phyloP scores from a whole-genome alignment of 139 green algal genomes.

The Desmodesmus armatus region DNA sequence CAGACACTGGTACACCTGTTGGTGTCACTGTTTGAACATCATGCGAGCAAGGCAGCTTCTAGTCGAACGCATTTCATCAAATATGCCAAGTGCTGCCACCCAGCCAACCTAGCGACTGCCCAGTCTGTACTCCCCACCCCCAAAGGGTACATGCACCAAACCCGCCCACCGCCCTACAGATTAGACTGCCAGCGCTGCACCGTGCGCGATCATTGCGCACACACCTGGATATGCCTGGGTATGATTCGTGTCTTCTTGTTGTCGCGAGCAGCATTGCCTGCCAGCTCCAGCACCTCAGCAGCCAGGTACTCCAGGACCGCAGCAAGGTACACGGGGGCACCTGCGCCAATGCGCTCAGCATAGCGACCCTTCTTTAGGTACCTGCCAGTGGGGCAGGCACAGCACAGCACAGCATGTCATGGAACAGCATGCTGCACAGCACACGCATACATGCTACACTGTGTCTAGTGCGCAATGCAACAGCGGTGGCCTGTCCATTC shows the following conservation, averaged over 20 bases:
- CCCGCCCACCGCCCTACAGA: conserved; percentile 74
- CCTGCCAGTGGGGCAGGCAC: no score
- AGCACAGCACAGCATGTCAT: not conserved
- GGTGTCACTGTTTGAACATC: no score
- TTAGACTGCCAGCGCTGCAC: conserved; percentile 86
- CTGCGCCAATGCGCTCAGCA: conserved; percentile 70
- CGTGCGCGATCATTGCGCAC: conserved; percentile 76
- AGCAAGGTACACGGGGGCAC: conserved; percentile 74
- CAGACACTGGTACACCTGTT: no score
- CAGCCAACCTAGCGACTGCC: no score
- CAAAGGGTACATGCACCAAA: no score
- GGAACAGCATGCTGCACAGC: no score
- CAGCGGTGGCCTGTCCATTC: no score
- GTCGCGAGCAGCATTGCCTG: conserved; percentile 88
- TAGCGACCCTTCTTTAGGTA: conserved; percentile 89
- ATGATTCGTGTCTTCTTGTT: conserved; percentile 95
- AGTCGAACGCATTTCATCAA: no score
- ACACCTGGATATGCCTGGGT: conserved; percentile 87
- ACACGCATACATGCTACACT: no score
- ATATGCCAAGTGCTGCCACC: no score
- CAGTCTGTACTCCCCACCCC: conserved; percentile 75
- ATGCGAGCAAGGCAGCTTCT: no score
- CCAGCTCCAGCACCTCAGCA: conserved; percentile 86
- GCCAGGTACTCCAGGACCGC: conserved; percentile 75
- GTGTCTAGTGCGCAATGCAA: no score